phyloP scores from a whole-genome alignment of 106 monocot genomes.

The Gastrodia elata region DNA sequence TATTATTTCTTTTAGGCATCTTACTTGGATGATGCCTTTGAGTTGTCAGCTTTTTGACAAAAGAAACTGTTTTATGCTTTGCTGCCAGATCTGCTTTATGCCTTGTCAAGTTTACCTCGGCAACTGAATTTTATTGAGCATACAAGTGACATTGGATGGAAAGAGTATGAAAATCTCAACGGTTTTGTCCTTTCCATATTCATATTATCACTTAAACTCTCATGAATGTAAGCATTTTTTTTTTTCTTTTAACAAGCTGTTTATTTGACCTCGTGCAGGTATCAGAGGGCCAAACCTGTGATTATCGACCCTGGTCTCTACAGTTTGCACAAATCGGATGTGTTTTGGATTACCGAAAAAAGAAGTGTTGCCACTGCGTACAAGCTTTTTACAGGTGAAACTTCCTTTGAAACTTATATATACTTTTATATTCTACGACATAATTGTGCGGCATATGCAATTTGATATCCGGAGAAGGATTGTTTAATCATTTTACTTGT shows the following conservation, averaged over 20 bases:
- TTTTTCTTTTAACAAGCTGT: background rate
- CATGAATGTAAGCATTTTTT: background rate
- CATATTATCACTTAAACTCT: background rate
- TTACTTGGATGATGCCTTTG: background rate
- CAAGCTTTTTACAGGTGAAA: conserved; percentile 46
- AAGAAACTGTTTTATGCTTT: background rate
- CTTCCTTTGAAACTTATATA: background rate
- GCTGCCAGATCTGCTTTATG: conserved; percentile 42
- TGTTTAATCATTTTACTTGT: background rate
- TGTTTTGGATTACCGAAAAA: conserved; percentile 53
- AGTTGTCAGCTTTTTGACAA: background rate
- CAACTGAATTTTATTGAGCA: conserved; percentile 64
- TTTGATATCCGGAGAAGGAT: background rate
- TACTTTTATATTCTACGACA: background rate
- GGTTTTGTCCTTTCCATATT: background rate
- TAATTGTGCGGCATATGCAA: background rate
- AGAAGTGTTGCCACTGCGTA: conserved; percentile 54
- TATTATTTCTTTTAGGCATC: background rate
- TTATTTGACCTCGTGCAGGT: conserved; percentile 17
- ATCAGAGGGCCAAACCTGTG: conserved; percentile 57
- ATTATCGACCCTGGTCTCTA: conserved; percentile 64
- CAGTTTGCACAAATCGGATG: conserved; percentile 49
- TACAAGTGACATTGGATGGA: conserved; percentile 63
- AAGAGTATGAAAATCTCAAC: conserved; percentile 24
- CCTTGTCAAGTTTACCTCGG: conserved; percentile 38